Evolutionary conservation across 2,329 filamentous ascomycete species (phyloP), one percentile per base, ranked within the genome.

Genomic region (Ophiostoma fasciatum): DNA sequence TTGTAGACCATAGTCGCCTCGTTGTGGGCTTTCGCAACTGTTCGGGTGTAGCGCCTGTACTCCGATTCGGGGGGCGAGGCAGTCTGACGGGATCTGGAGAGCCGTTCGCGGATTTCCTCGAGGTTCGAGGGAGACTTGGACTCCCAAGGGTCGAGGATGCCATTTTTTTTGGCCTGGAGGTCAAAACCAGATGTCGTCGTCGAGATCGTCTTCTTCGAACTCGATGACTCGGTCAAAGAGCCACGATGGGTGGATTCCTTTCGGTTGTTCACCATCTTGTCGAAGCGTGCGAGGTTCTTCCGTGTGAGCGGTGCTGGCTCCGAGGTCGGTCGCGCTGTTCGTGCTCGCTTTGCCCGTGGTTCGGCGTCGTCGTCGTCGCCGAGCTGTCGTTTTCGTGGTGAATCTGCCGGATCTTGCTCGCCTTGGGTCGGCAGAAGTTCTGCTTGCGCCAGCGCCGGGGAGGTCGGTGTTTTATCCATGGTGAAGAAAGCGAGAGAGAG

Each of bases 101-200:
- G 26, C 35, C 31, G 43, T 36, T 31, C 18, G 36, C 35, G 36
- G 27, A 42, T 26, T 14, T 40, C 31, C 27, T 40, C 15, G 33
- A 45, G 31, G 35, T 46, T 47, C 22, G 26, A 18, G 11, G 46
- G 45, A 4, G 42, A 31, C 31, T 41, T 40, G n/a, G 46, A 48
- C 13, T 18, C 17, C 2, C 18, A 3, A 3, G 39, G 34, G 17
- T 31, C 18, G 31, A 47, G 39, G 17, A 45, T 44, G 11, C 41
- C 42, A 28, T 48, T 45, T n/a, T 44, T 31, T 12, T 19, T 14
- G 27, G 39, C 39, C 26, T 42, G 27, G n/a, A 37, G 15, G 23
- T 23, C 39, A 29, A 43, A 43, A 4, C 39, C 39, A 19, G 36
- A 35, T 7, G 33, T 28, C 9, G 36, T 43, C 15, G 42, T 41